Evolutionary conservation across 2,329 filamentous ascomycete genomes (phyloP), one percentile per base, ranked within the genome.

Genomic region (Colletotrichum tropicicola): DNA sequence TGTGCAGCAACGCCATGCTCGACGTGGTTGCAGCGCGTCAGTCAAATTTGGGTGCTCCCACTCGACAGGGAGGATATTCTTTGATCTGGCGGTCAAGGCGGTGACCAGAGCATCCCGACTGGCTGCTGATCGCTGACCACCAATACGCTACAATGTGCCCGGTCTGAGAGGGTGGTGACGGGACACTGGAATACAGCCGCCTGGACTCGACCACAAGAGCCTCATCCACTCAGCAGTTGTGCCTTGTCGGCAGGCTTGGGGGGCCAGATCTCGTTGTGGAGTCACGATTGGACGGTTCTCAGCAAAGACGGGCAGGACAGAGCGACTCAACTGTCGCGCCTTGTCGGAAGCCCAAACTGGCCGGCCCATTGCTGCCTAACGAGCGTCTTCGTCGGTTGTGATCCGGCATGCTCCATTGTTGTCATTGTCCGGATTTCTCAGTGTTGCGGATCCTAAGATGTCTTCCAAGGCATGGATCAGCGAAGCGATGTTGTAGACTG

Each of bases 61-160:
- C 28, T 47, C n/a, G n/a, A n/a, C n/a, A n/a, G n/a, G 27, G 10
- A 60, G 48, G 21, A 30, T 12, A 35, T 9, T 12, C n/a, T 35
- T 25, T 37, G 32, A 53, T 62, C 7, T 58, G 62, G 47, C 56
- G 56, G 56, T 66, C 62, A 58, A 52, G 39, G 19, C 21, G 17
- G 39, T 43, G 17, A 43, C 10, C 10, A 43, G 39, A 37, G 27
- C 55, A 44, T 19, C 30, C 45, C 6, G 30, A 12, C 48, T 30
- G n/a, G 25, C 17, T 17, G 12, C 23, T 25, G 7, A 19, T 52
- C 21, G 47, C 63, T 59, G 47, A 49, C 53, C 60, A 48, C 32
- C 37, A 25, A 43, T 28, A 9, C 47, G 17, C 23, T 32, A 54
- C 39, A 9, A 25, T 39, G n/a, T 17, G 19, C n/a, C 43, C 23